These are phyloP conservation scores for Akebia trifoliata DNA, from an alignment of 164 flowering plant genomes.

Conservation along the genomic window DNA sequence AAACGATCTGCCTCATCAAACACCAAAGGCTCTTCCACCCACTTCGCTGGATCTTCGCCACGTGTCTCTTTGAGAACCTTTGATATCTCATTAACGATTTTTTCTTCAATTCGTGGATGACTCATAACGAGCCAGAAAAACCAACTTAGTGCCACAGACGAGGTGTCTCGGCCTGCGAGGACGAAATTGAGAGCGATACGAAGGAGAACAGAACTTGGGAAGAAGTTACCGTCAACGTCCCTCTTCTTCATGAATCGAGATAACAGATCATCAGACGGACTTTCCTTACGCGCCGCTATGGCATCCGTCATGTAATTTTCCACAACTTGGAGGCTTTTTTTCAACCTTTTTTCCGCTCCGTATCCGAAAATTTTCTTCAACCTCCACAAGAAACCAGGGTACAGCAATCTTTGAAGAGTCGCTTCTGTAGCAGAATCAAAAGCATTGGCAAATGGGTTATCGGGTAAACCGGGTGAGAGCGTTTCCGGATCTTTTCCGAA, in stretches of 20 bases:
- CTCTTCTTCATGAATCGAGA: conserved; percentile 73
- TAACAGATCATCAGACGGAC: conserved; percentile 66
- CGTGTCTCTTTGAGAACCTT: conserved; percentile 54
- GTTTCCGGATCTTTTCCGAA: conserved; percentile 89
- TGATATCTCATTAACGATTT: conserved; percentile 53
- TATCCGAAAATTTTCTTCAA: conserved; percentile 44
- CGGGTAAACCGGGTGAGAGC: conserved; percentile 56
- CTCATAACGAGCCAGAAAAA: conserved; percentile 77
- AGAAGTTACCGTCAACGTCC: conserved; percentile 49
- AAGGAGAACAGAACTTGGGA: conserved; percentile 45
- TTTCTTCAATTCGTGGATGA: conserved; percentile 47
- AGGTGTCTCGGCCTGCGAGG: conserved; percentile 90
- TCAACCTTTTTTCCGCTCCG: conserved; percentile 49
- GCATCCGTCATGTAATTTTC: conserved; percentile 66
- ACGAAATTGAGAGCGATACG: conserved; percentile 86
- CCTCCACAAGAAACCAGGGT: conserved; percentile 69
- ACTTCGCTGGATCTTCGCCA: conserved; percentile 39
- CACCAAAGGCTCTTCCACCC: conserved; percentile 59
- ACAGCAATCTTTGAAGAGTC: conserved; percentile 61
- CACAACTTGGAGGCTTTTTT: conserved; percentile 46
- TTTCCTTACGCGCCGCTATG: conserved; percentile 41
- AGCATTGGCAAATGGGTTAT: conserved; percentile 62
- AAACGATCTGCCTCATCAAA: conserved; percentile 73
- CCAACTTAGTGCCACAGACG: conserved; percentile 90
- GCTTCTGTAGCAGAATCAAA: conserved; percentile 86